Evolutionary conservation across 257 asterid genomes (phyloP).

Genomic region (Penstemon newberryi): DNA sequence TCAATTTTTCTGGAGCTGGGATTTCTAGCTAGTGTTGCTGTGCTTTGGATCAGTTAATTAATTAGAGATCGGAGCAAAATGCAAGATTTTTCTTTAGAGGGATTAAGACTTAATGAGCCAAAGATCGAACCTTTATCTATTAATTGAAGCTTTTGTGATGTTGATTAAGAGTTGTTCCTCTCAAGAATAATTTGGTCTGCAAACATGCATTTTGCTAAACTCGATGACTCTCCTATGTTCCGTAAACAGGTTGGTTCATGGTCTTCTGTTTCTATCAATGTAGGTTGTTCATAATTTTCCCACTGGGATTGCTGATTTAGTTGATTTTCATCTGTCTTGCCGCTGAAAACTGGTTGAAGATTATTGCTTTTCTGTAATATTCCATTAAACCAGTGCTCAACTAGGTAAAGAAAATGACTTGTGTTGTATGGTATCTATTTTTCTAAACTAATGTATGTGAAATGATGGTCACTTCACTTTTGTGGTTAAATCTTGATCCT

Average conservation of each 20-base stretch:
- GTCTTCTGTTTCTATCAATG: neutral
- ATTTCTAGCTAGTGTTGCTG: constrained; percentile 29
- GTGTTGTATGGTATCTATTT: neutral
- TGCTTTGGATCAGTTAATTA: constrained; percentile 31
- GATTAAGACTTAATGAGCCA: constrained; percentile 30
- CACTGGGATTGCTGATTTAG: neutral
- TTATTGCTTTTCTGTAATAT: neutral
- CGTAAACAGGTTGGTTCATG: constrained; percentile 77
- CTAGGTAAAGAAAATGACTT: neutral
- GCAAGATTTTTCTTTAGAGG: constrained; percentile 36
- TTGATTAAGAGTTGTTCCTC: constrained; percentile 19
- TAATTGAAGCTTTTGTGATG: constrained; percentile 32
- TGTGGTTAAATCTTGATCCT: too few relatives aligned
- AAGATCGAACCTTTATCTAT: constrained; percentile 46
- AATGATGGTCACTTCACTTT: too few relatives aligned
- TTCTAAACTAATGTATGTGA: neutral
- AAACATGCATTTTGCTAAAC: constrained; percentile 93
- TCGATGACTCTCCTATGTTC: constrained; percentile 99
- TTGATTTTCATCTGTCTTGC: neutral
- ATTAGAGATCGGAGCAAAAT: constrained; percentile 49
- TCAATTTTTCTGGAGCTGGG: constrained; percentile 23
- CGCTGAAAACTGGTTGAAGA: constrained; percentile 7
- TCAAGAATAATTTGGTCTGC: constrained; percentile 34
- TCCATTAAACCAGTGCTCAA: neutral
- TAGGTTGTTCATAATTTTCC: neutral